Evolutionary conservation across 768 basidiomycete genomes (phyloP), one percentile per base, ranked within the genome.

Genomic region (Suillus luteus): DNA sequence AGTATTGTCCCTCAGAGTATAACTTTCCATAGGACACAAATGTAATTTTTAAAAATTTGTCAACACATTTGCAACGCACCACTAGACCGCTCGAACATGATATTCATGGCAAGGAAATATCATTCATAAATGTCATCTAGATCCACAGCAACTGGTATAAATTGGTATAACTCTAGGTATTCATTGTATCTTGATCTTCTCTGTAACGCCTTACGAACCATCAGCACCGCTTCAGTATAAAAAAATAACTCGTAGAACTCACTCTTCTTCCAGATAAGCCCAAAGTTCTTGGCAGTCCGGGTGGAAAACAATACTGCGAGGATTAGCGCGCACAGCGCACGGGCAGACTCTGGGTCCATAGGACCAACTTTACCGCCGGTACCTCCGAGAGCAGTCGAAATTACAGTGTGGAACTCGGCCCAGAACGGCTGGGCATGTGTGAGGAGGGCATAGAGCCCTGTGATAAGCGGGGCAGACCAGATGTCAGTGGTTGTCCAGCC

Each of bases 351-450:
- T 0, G 84, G 78, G 62, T 91, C 88, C 5, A 90, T 69, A 1
- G 88, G 78, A 40, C 82, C 81, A 1, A 83, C 62, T 66, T 69
- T 70, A 31, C 58, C 58, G 8, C 59, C 55, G 31, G 51, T 72
- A 31, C 77, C 77, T 31, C 86, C 86, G 31, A 86, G 76, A 60
- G 82, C 68, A 7, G 81, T 78, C 11, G 81, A 73, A 11, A 89
- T 68, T 19, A 86, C 70, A 5, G 72, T 65, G 66, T 90, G 87
- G 46, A 82, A 61, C 35, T 89, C 85, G 1, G 83, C 85, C 89
- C 88, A 95, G 74, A 91, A 90, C 0, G 93, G 91, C 72, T 96
- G 93, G 2, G 91, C 88, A 66, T 95, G 92, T 10, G 93, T 95
- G 59, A 95, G 82, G 63, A 88, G 83, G 60, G 94, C 88, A 71